Evolutionary conservation across 345 rosid species (phyloP).

Genomic region (Syzygium jambos): DNA sequence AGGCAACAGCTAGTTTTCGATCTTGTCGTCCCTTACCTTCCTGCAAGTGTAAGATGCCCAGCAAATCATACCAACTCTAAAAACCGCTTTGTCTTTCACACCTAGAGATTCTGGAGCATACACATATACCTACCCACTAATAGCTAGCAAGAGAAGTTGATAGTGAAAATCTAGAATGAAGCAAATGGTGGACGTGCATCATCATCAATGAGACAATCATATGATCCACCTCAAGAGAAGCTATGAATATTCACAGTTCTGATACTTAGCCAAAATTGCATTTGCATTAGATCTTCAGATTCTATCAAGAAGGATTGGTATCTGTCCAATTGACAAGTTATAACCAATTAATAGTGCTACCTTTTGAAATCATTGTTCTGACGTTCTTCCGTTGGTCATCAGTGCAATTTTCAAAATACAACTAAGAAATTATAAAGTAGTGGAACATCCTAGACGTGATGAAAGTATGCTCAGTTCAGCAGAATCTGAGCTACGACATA

Average conservation of each 20-base stretch:
- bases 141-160: background rate
- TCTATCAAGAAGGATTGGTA: background rate
- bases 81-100: background rate
- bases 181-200: background rate
- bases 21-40: constrained; percentile 90
- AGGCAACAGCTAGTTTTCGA: constrained; percentile 79
- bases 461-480: background rate
- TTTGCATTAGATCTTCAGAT: background rate
- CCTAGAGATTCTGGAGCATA: background rate
- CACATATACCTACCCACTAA: background rate
- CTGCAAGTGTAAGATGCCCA: constrained; percentile 20
- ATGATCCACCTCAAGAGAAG: background rate
- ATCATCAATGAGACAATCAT: background rate
- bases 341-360: background rate
- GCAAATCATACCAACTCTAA: background rate
- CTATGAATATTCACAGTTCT: background rate
- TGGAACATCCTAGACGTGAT: background rate
- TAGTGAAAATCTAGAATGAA: background rate
- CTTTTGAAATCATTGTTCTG: background rate
- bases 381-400: background rate
- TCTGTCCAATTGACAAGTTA: background rate
- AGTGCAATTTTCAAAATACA: background rate
- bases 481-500: background rate
- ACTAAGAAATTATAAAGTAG: background rate
- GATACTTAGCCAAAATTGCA: background rate